Percentiles rank a stretch among this genome's conserved stretches.
phyloP scores from a whole-genome alignment of 768 basidiomycete species.

The Lanmaoa rubissima region DNA sequence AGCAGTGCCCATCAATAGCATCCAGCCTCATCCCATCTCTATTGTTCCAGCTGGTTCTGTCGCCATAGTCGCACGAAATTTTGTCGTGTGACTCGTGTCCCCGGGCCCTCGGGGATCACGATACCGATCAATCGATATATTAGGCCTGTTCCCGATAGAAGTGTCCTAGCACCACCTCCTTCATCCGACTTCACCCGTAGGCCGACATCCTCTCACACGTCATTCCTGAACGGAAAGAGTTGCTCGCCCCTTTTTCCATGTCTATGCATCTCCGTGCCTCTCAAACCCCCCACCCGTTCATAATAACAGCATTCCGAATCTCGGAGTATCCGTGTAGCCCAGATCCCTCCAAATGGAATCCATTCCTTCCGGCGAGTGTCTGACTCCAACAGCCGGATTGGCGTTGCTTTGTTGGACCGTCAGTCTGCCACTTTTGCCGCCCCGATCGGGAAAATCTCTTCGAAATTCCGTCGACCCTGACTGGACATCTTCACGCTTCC shows the following conservation, averaged over 20 bases:
- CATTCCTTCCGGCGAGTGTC: background rate
- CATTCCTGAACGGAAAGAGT: background rate
- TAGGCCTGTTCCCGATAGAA: background rate
- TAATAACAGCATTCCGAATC: background rate
- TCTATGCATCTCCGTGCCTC: background rate
- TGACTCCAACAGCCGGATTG: background rate
- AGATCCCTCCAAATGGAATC: background rate
- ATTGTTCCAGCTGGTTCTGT: background rate
- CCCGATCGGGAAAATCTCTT: background rate
- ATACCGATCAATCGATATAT: background rate
- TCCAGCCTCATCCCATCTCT: background rate
- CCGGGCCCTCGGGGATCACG: background rate
- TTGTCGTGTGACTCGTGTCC: background rate
- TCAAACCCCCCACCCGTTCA: background rate
- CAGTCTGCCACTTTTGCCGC: background rate
- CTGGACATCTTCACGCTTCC: background rate
- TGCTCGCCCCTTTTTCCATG: background rate
- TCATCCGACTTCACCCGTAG: constrained; percentile 6
- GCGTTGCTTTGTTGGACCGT: background rate
- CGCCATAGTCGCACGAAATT: background rate
- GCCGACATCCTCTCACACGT: background rate
- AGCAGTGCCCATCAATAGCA: background rate
- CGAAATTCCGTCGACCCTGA: no score
- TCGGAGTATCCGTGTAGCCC: background rate
- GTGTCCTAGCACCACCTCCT: background rate